Evolutionary conservation across 2,329 filamentous ascomycete species (phyloP), one percentile per base, ranked within the genome.

Genomic region (Botryosphaeria dothidea): DNA sequence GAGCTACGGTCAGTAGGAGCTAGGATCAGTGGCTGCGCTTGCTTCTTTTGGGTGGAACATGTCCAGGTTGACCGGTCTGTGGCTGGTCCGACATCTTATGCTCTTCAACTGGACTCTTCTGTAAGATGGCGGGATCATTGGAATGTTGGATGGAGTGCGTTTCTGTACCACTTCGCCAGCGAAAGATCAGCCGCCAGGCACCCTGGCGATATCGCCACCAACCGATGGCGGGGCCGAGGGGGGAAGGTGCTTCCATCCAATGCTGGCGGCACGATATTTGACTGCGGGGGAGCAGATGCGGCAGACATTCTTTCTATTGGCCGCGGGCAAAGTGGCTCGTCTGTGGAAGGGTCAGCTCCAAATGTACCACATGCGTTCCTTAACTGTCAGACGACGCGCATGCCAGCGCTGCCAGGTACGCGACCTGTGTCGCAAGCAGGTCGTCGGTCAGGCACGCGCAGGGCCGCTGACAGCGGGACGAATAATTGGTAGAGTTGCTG

Each of bases 351-450:
- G 25, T 52, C 27, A 21, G 29, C 29, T 36, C 19, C 51, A 36
- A n/a, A 57, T 29, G 36, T 57, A 21, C 52, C 36, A 57, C 52
- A 27, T 41, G 51, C 52, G 52, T 58, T 25, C 54, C 54, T 43
- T 25, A 29, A 43, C 36, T 45, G 54, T 43, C 46, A 51, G 38
- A 45, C 36, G 54, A 25, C 17, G 54, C 36, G 25, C 56, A 60
- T 60, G 41, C 56, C 51, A 56, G 49, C 49, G 49, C 49, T 38
- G 29, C 31, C 54, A 58, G 56, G 56, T 60, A 60, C 56, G 56
- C 38, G 41, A n/a, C 23, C 38, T 23, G 49, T 36, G 56, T 60
- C 11, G 51, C 51, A 41, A n/a, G 7, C 49, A 41, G 38, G 38
- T n/a, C 15, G 11, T 41, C 38, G 23, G 27, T 23, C 51, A 31